phyloP scores from a whole-genome alignment of 2,329 filamentous ascomycete genomes.

The Fusarium stilboides region DNA sequence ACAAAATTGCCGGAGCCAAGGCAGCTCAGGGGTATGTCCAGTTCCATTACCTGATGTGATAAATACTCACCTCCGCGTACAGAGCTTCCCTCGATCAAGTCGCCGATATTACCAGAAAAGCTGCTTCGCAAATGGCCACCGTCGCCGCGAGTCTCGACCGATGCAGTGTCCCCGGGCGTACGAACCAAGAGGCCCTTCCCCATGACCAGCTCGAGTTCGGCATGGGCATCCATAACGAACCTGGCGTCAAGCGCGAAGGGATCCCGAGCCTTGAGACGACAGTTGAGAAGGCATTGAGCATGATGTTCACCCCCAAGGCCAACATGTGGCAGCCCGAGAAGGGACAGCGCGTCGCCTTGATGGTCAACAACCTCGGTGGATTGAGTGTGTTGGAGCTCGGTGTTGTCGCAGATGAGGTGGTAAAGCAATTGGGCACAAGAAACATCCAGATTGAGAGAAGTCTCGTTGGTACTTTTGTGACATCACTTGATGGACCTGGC shows the following conservation, averaged over 20 bases:
- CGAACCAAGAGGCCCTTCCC: slow-evolving; percentile 41
- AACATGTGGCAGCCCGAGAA: slow-evolving; percentile 44
- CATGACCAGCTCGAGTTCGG: slow-evolving; percentile 45
- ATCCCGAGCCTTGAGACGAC: slow-evolving; percentile 36
- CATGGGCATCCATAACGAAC: slow-evolving; percentile 50
- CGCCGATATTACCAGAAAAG: slow-evolving; percentile 30
- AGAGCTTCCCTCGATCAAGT: slow-evolving; percentile 43
- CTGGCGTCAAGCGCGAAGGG: slow-evolving; percentile 44
- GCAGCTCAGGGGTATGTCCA: slow-evolving; percentile 42
- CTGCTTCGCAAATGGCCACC: slow-evolving; percentile 47
- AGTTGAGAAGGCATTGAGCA: slow-evolving; percentile 38
- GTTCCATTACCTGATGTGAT: not conserved
- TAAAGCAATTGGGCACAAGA: slow-evolving; percentile 28
- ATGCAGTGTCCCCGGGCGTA: slow-evolving; percentile 44
- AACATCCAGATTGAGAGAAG: slow-evolving; percentile 35
- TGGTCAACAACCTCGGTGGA: slow-evolving; percentile 49
- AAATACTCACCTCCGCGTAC: slow-evolving; percentile 13
- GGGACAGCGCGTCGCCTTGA: slow-evolving; percentile 38
- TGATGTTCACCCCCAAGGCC: slow-evolving; percentile 44
- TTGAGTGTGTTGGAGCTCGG: slow-evolving; percentile 45
- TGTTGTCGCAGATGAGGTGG: slow-evolving; percentile 46
- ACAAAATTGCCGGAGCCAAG: slow-evolving; percentile 47
- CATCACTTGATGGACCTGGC: slow-evolving; percentile 46
- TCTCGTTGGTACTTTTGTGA: slow-evolving; percentile 45
- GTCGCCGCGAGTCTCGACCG: slow-evolving; percentile 47